Base-by-base conservation (phyloP, 352 stramenopile genomes). In the Globisporangium parvum region DNA sequence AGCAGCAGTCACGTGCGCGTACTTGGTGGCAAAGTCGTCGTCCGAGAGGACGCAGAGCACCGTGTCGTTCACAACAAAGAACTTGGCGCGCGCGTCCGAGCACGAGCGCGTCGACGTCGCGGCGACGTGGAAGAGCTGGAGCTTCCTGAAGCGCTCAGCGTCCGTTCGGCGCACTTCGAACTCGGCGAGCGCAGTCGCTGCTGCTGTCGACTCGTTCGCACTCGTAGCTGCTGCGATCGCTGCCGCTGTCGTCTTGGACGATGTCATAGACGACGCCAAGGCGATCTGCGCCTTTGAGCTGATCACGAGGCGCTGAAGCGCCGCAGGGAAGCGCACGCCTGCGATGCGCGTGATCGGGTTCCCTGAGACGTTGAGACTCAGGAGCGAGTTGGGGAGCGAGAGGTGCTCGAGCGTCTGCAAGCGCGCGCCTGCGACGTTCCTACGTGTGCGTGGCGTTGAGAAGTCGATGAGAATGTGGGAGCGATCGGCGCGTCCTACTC, bases 11-110 rank as follows among this genome's bases (percentile, higher is more conserved):
- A 23, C 59, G 61, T 6, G 48, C 21, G 35, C 51, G 20, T 78
- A 78, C 41, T 80, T 80, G 47, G 10, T 28, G 9, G 63, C 54
- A 28, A 80, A 80, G 1, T 53, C 47, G 15, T 67, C 59, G 49
- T 80, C 67, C n/a, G 67, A 15, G 24, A 80, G 49, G 23, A 78
- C 69, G 44, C 69, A 80, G 1, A 80, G 54, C 64, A 80, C 53
- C n/a, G 71, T 78, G 37, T 77, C 51, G 21, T 70, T 45, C 24
- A 80, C 67, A 31, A 71, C 74, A 14, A 53, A 57, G 21, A 51
- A 62, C 20, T 65, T 51, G 1, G 71, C 71, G 6, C 50, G 17
- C 21, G 56, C 61, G 51, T 78, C 69, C 26, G 69, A 74, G 52
- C 71, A 80, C 20, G 53, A 42, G 41, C 23, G 2, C 4, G 28